Evolutionary conservation across 768 basidiomycete genomes (phyloP).

Genomic region (Holtermannia corniformis): DNA sequence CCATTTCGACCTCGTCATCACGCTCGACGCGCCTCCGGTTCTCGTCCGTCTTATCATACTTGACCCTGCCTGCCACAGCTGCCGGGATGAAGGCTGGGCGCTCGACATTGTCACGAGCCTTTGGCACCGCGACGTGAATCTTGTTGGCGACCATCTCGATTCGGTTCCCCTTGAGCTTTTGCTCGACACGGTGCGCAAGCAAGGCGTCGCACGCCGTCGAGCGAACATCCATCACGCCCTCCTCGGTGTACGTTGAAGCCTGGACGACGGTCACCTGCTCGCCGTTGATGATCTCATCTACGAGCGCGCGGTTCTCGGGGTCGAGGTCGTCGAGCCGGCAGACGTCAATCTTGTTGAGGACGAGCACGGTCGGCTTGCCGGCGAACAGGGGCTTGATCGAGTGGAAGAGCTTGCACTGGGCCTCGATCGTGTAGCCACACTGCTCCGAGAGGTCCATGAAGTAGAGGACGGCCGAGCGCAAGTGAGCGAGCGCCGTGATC

Average conservation of each 20-base stretch:
- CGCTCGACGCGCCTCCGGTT: slow-evolving; percentile 61
- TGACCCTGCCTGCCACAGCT: slow-evolving; percentile 59
- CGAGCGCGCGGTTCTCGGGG: slow-evolving; percentile 62
- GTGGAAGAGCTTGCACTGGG: slow-evolving; percentile 96
- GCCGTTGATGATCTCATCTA: slow-evolving; percentile 68
- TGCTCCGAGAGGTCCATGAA: slow-evolving; percentile 99
- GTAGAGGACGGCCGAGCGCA: slow-evolving; percentile 88
- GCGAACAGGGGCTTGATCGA: slow-evolving; percentile 96
- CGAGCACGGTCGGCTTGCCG: slow-evolving; percentile 84
- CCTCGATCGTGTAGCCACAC: slow-evolving; percentile 94
- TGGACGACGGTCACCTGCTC: slow-evolving; percentile 65
- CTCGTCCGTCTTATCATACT: slow-evolving; percentile 80
- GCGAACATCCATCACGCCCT: slow-evolving; percentile 95
- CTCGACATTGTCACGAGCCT: slow-evolving; percentile 78
- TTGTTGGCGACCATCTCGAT: slow-evolving; percentile 88
- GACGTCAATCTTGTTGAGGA: slow-evolving; percentile 97
- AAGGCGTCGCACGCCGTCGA: slow-evolving; percentile 92
- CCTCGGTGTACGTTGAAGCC: slow-evolving; percentile 90
- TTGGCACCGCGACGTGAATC: slow-evolving; percentile 89
- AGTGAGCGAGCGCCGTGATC: slow-evolving; percentile 87
- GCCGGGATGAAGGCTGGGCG: slow-evolving; percentile 86
- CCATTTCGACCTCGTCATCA: slow-evolving; percentile 67
- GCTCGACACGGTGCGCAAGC: slow-evolving; percentile 86
- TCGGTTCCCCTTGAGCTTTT: slow-evolving; percentile 86
- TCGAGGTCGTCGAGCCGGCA: slow-evolving; percentile 74